These are phyloP conservation scores for Mycena floridula DNA, from an alignment of 768 basidiomycete genomes.

Conservation along the genomic window DNA sequence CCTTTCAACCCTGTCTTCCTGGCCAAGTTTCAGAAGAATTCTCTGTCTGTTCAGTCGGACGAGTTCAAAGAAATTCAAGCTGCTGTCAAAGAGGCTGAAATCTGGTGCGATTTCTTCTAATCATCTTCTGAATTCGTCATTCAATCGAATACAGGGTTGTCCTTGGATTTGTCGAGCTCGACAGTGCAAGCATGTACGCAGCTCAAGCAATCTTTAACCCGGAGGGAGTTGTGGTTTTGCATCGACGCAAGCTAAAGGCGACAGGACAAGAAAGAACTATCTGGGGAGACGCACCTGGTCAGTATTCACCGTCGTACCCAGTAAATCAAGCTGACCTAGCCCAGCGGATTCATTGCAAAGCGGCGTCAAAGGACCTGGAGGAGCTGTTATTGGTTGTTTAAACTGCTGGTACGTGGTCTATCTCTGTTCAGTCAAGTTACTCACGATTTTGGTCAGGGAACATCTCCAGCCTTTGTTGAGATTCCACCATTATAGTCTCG, in stretches of 20 bases:
- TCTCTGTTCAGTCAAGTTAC: background rate
- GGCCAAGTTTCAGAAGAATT: constrained; percentile 9
- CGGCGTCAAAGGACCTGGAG: constrained; percentile 9
- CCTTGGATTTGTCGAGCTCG: constrained; percentile 11
- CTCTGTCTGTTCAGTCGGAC: constrained; percentile 4
- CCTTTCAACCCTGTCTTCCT: constrained; percentile 10
- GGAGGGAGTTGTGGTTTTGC: constrained; percentile 9
- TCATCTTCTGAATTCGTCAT: background rate
- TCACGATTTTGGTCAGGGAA: constrained; percentile 8
- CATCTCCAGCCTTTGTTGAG: constrained; percentile 13
- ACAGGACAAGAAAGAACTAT: constrained; percentile 15
- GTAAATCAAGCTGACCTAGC: background rate
- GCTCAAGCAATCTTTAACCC: constrained; percentile 11
- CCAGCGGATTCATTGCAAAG: constrained; percentile 10
- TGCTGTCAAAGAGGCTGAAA: constrained; percentile 10
- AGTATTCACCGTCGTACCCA: background rate
- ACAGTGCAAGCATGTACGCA: constrained; percentile 12
- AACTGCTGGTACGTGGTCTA: constrained; percentile 10
- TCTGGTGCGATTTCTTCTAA: constrained; percentile 4
- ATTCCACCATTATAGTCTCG: constrained; percentile 11
- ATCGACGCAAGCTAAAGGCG: constrained; percentile 15
- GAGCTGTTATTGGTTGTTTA: constrained; percentile 6
- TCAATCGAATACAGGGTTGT: constrained; percentile 10
- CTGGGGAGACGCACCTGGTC: constrained; percentile 14
- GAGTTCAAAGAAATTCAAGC: constrained; percentile 10